phyloP scores from a whole-genome alignment of 371 early-diverging fungal species.

The Mortierella sp. region DNA sequence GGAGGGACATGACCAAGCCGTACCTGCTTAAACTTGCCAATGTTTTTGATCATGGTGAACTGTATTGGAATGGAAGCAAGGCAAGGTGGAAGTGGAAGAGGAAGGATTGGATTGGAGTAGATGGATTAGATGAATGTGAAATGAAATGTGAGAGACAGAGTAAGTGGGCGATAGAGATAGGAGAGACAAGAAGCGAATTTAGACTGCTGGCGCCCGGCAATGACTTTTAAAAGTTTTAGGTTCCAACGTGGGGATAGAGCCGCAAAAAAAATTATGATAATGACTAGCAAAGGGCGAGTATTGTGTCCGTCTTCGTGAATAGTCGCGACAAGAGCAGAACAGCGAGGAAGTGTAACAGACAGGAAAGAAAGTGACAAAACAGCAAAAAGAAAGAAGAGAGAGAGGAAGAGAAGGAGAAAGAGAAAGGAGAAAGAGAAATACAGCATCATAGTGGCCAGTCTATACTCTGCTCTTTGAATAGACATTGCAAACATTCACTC shows the following conservation, averaged over 20 bases:
- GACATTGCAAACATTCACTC: too few relatives aligned
- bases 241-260: neutral
- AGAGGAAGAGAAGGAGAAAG: neutral
- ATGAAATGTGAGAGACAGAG: slow-evolving; percentile 1
- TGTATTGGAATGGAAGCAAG: too few relatives aligned
- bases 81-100: neutral
- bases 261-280: neutral
- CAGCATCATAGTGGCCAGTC: too few relatives aligned
- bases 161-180: neutral
- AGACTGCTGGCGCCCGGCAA: too few relatives aligned
- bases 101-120: neutral
- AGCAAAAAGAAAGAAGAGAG: neutral
- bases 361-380: too few relatives aligned
- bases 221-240: neutral
- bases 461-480: too few relatives aligned
- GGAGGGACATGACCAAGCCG: slow-evolving; percentile 1
- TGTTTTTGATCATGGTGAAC: slow-evolving; percentile 68
- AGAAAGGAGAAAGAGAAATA: slow-evolving; percentile 1
- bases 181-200: too few relatives aligned
- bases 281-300: neutral
- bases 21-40: slow-evolving; percentile 79
- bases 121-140: slow-evolving; percentile 20
- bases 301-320: too few relatives aligned
- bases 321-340: too few relatives aligned
- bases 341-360: too few relatives aligned